Evolutionary conservation across 2,329 filamentous ascomycete genomes (phyloP).

Genomic region (Alternaria panax): DNA sequence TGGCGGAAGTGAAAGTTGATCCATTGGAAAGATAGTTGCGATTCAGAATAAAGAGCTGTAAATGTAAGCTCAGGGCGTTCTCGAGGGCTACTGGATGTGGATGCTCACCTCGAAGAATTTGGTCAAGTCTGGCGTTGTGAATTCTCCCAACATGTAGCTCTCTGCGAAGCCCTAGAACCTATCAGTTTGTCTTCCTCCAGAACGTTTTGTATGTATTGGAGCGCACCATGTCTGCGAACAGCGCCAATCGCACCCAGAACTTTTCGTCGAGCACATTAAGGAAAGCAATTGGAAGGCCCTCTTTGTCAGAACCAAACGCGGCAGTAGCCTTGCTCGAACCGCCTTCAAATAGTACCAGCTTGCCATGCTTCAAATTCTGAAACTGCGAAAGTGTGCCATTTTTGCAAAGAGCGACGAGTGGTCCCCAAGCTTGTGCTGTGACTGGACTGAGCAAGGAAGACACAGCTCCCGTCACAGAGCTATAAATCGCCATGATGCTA

Average conservation of each 20-base stretch:
- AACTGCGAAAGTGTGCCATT: constrained; percentile 56
- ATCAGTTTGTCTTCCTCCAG: background rate
- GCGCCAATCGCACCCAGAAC: constrained; percentile 73
- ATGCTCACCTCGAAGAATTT: constrained; percentile 68
- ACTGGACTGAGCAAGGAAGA: constrained; percentile 53
- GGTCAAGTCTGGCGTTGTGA: constrained; percentile 71
- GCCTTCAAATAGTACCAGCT: constrained; percentile 55
- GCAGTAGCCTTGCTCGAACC: constrained; percentile 53
- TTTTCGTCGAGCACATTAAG: constrained; percentile 69
- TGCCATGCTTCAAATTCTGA: constrained; percentile 55
- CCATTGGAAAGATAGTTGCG: constrained; percentile 70
- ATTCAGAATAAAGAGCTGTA: constrained; percentile 73
- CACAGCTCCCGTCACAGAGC: constrained; percentile 48
- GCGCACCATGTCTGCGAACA: constrained; percentile 74
- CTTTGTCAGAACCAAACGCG: constrained; percentile 53
- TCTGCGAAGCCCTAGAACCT: constrained; percentile 67
- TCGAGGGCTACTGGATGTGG: background rate
- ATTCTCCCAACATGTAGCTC: constrained; percentile 75
- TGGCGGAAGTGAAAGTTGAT: constrained; percentile 66
- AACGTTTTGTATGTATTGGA: background rate
- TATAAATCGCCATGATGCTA: constrained; percentile 46
- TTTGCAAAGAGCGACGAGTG: constrained; percentile 56
- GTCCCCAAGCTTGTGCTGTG: constrained; percentile 57
- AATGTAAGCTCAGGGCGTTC: constrained; percentile 22
- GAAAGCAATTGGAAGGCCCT: constrained; percentile 58